Percentiles rank a stretch among this genome's conserved stretches.
These are phyloP conservation scores for Lodderomyces pseudojiufengensis DNA, from an alignment of 1,139 yeast species.

Conservation along the genomic window DNA sequence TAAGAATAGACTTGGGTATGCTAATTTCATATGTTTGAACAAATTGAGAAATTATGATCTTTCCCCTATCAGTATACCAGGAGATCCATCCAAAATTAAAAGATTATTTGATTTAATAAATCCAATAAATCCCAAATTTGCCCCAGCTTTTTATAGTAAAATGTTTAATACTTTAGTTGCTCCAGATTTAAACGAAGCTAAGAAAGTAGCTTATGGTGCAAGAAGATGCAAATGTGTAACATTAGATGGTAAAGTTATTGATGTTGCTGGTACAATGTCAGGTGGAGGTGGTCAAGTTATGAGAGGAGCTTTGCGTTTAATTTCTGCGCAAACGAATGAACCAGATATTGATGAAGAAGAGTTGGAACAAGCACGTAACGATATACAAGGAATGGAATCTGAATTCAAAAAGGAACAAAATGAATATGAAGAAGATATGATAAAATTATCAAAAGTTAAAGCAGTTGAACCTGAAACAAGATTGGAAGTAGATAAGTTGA, in stretches of 20 bases:
- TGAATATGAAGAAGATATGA: slow-evolving; percentile 58
- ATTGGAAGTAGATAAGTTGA: slow-evolving; percentile 52
- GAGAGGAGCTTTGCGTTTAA: slow-evolving; percentile 62
- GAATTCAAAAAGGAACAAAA: slow-evolving; percentile 50
- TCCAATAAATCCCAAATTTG: slow-evolving; percentile 63
- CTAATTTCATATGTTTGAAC: slow-evolving; percentile 77
- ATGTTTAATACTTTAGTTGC: slow-evolving; percentile 88
- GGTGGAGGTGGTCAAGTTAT: slow-evolving; percentile 85
- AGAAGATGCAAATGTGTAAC: slow-evolving; percentile 87
- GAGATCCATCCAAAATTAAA: slow-evolving; percentile 68
- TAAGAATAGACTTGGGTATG: slow-evolving; percentile 82
- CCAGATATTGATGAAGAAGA: slow-evolving; percentile 48
- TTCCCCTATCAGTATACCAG: slow-evolving; percentile 57
- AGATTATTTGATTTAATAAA: slow-evolving; percentile 79
- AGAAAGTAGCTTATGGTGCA: slow-evolving; percentile 81
- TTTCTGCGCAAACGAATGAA: slow-evolving; percentile 25
- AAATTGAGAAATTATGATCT: slow-evolving; percentile 66
- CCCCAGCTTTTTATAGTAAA: slow-evolving; percentile 87
- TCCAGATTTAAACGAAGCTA: slow-evolving; percentile 71
- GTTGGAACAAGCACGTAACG: slow-evolving; percentile 30
- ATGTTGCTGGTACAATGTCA: slow-evolving; percentile 93
- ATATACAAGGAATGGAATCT: slow-evolving; percentile 48
- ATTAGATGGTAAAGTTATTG: slow-evolving; percentile 86
- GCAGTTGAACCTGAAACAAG: slow-evolving; percentile 74
- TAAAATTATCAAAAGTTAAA: slow-evolving; percentile 52